Base-by-base conservation (phyloP, 164 flowering plant species). In the Aristolochia contorta region DNA sequence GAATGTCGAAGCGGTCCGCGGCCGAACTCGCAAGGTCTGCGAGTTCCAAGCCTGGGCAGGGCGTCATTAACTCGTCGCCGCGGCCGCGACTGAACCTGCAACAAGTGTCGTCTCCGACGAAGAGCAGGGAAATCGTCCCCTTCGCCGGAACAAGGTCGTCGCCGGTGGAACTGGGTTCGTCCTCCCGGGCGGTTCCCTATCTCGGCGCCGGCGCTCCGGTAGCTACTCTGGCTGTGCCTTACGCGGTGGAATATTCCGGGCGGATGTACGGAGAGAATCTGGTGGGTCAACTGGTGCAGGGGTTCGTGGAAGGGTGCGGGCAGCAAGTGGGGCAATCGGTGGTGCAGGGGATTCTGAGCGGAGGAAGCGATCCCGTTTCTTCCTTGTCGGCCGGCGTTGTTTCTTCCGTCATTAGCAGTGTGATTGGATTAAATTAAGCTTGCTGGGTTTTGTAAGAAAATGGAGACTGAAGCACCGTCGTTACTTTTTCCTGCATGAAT, bases 61-160 rank as follows among this genome's bases (percentile, higher is more conserved):
- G n/a, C n/a, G n/a, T n/a, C n/a, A n/a, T n/a, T n/a, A n/a, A n/a
- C n/a, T n/a, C n/a, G n/a, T n/a, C n/a, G n/a, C 30, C 30, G 30
- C 30, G 30, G 30, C 30, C 30, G 30, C 3, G 2, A 5, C 2
- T 5, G 30, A 27, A 27, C 30, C 30, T 27, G 30, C 30, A 27
- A 5, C 30, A 5, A 5, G 3, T 27, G 66, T 75, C 27, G 47
- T 52, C 25, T n/a, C 55, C 10, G 24, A 53, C 3, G 60, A 51
- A 2, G 60, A 41, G 70, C 18, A 48, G 52, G 52, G 16, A 27
- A 2, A 5, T 27, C 3, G 30, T 27, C 5, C 18, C 18, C 18
- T 16, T 48, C 18, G 58, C 63, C 25, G 30, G 7, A 21, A 1
- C 14, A 20, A 7, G 14, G 25, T 21, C 23, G 2, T 24, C 47